phyloP scores from a whole-genome alignment of 2,329 filamentous ascomycete genomes.

The Aspergillus phoenicis region DNA sequence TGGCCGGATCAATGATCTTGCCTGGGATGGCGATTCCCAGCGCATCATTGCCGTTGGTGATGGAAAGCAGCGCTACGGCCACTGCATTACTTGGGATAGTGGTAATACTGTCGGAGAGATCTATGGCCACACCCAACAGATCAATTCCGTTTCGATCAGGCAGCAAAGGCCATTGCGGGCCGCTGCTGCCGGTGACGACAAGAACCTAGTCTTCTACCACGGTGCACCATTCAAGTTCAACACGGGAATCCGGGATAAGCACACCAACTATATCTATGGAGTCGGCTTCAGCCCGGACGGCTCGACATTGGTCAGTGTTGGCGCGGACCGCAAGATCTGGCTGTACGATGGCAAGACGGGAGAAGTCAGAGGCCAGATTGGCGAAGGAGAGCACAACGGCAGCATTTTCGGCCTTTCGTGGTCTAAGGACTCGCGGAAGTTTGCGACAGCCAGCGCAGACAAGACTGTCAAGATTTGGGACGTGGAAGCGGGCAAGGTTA shows the following conservation, averaged over 20 bases:
- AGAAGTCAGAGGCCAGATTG: conserved; percentile 72
- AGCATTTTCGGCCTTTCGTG: conserved; percentile 92
- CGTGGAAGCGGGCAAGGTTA: conserved; percentile 72
- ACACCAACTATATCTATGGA: conserved; percentile 86
- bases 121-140: conserved; percentile 82
- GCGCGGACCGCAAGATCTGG: conserved; percentile 89
- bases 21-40: conserved; percentile 96
- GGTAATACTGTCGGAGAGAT: conserved; percentile 96
- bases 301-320: conserved; percentile 77
- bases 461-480: conserved; percentile 97
- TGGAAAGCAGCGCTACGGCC: conserved; percentile 88
- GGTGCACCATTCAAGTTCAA: conserved; percentile 96
- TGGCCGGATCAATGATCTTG: conserved; percentile 92
- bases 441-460: conserved; percentile 91
- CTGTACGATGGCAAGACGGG: conserved; percentile 96
- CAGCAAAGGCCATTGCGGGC: conserved; percentile 88
- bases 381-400: conserved; percentile 76
- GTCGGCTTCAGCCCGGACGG: conserved; percentile 91
- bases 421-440: conserved; percentile 79
- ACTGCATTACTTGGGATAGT: conserved; percentile 92
- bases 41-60: conserved; percentile 95
- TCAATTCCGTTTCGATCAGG: conserved; percentile 89
- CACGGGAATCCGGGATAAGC: conserved; percentile 73
- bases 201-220: conserved; percentile 86
- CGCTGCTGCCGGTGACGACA: conserved; percentile 88